phyloP scores from a whole-genome alignment of 2,329 filamentous ascomycete genomes.

The Pseudocercospora fijiensis region DNA sequence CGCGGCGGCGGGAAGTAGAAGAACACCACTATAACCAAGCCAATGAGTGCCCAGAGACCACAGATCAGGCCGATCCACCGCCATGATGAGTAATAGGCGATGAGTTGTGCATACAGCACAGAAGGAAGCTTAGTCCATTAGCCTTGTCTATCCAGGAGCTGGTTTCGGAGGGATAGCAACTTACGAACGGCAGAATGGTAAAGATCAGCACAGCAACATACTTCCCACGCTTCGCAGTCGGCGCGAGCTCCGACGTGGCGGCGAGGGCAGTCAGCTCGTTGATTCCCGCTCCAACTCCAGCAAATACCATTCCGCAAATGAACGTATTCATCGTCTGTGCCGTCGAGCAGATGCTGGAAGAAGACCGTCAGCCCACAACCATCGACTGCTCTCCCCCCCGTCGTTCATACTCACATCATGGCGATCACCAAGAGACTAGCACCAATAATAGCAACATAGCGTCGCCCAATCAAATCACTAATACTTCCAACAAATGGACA shows the following conservation, averaged over 20 bases:
- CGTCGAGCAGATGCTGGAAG: slow-evolving; percentile 51
- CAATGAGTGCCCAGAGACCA: slow-evolving; percentile 52
- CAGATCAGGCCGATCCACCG: slow-evolving; percentile 56
- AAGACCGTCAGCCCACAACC: background rate
- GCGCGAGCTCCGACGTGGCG: slow-evolving; percentile 66
- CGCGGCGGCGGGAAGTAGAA: slow-evolving; percentile 57
- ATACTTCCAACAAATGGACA: slow-evolving; percentile 65
- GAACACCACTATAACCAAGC: slow-evolving; percentile 51
- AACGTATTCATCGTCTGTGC: slow-evolving; percentile 55
- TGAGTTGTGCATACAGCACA: slow-evolving; percentile 51
- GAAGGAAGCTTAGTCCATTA: background rate
- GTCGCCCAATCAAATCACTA: slow-evolving; percentile 61
- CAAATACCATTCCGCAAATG: slow-evolving; percentile 61
- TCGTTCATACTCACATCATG: slow-evolving; percentile 46
- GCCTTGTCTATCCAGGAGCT: background rate
- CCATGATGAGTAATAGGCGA: slow-evolving; percentile 51
- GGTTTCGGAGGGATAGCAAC: background rate
- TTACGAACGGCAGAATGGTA: slow-evolving; percentile 59
- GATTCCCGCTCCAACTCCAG: slow-evolving; percentile 65
- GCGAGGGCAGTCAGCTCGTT: slow-evolving; percentile 68
- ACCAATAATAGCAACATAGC: slow-evolving; percentile 59
- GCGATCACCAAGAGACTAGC: slow-evolving; percentile 56
- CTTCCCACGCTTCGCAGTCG: slow-evolving; percentile 61
- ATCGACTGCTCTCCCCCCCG: background rate
- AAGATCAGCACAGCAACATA: slow-evolving; percentile 62